A percentile compares a stretch with the other conserved stretches of the same genome.
These are phyloP conservation scores for Serendipita vermifera DNA, from an alignment of 768 basidiomycete species.

Conservation along the genomic window DNA sequence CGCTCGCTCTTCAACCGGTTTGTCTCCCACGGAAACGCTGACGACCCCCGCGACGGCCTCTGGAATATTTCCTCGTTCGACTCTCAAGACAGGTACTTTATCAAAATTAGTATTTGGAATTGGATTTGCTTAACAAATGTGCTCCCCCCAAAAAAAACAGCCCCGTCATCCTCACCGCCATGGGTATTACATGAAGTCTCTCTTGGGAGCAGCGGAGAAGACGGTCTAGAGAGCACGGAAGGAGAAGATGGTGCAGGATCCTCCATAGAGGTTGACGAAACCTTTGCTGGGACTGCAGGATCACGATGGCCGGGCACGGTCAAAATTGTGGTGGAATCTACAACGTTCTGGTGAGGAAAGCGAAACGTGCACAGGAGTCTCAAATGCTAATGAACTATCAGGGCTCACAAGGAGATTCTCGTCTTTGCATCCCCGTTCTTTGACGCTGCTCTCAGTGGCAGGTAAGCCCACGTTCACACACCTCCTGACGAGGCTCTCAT, in stretches of 20 bases:
- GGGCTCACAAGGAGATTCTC: slow-evolving; percentile 85
- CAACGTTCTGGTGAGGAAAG: slow-evolving; percentile 71
- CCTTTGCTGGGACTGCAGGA: slow-evolving; percentile 49
- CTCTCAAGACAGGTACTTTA: not conserved
- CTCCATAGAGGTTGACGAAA: slow-evolving; percentile 64
- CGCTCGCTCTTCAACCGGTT: slow-evolving; percentile 34
- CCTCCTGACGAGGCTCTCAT: not conserved
- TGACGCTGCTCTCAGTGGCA: slow-evolving; percentile 74
- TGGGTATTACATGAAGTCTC: slow-evolving; percentile 8
- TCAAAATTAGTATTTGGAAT: not conserved
- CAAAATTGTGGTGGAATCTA: slow-evolving; percentile 79
- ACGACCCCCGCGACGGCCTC: slow-evolving; percentile 9
- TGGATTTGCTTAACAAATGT: not conserved
- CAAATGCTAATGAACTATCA: slow-evolving; percentile 23
- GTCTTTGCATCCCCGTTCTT: slow-evolving; percentile 94
- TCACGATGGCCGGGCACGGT: slow-evolving; percentile 65
- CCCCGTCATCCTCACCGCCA: slow-evolving; percentile 8
- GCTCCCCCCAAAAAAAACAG: not conserved
- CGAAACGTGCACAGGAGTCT: not conserved
- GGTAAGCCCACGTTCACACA: slow-evolving; percentile 18
- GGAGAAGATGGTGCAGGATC: slow-evolving; percentile 15
- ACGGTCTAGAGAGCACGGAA: slow-evolving; percentile 14
- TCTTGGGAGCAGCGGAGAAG: slow-evolving; percentile 4
- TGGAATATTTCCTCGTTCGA: not conserved
- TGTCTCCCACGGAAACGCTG: slow-evolving; percentile 8